These are phyloP conservation scores for Pisolithus sp. DNA, from an alignment of 768 basidiomycete genomes.

Conservation along the genomic window DNA sequence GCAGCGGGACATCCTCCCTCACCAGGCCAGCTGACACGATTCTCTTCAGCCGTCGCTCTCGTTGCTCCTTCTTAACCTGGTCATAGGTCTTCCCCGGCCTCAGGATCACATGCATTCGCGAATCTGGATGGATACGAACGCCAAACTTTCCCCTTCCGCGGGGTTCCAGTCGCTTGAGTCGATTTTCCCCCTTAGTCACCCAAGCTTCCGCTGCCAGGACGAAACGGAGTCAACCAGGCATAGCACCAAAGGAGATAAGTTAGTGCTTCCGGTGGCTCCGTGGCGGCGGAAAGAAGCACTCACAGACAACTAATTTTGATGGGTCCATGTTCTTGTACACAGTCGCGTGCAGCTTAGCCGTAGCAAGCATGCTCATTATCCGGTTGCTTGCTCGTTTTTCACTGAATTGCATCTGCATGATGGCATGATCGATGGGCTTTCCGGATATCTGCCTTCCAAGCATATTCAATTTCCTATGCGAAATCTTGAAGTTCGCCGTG, in stretches of 20 bases:
- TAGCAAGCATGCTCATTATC: conserved; percentile 82
- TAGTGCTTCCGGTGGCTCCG: neutral
- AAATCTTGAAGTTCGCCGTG: conserved; percentile 89
- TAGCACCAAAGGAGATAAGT: neutral
- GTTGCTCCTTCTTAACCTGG: conserved; percentile 57
- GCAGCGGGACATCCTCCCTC: conserved; percentile 73
- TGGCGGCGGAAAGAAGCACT: conserved; percentile 28
- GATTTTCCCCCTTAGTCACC: conserved; percentile 79
- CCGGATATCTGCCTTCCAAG: conserved; percentile 83
- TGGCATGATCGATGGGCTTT: conserved; percentile 90
- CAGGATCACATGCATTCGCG: conserved; percentile 69
- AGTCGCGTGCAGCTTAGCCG: conserved; percentile 80
- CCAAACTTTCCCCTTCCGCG: conserved; percentile 81
- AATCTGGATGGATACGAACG: conserved; percentile 66
- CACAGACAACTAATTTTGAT: conserved; percentile 75
- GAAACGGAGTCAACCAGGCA: conserved; percentile 4
- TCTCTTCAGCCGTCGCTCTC: conserved; percentile 60
- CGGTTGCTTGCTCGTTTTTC: conserved; percentile 85
- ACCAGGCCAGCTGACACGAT: conserved; percentile 77
- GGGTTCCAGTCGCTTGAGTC: conserved; percentile 64
- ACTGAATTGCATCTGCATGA: conserved; percentile 94
- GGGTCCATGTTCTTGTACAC: conserved; percentile 70
- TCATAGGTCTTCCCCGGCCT: conserved; percentile 76
- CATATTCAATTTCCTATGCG: conserved; percentile 87
- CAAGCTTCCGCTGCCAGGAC: conserved; percentile 72